Conservation (phyloP, 78 protist species). For the Anaeramoeba ignava region DNA sequence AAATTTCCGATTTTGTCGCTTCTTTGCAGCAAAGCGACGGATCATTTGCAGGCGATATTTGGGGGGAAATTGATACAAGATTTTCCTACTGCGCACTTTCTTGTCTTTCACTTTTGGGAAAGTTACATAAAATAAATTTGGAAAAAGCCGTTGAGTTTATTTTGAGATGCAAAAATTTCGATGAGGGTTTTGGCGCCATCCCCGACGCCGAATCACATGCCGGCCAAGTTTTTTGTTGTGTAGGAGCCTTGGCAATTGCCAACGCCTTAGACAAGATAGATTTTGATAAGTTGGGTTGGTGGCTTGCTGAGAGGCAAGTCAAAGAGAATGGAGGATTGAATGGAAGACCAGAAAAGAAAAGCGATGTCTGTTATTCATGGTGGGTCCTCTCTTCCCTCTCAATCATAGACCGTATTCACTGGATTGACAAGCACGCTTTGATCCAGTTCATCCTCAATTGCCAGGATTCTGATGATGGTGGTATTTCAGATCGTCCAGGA, state of each 20-base stretch:
- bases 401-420: slow-evolving; percentile 57
- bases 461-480: slow-evolving; percentile 93
- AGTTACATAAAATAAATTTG: slow-evolving; percentile 38
- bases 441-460: slow-evolving; percentile 61
- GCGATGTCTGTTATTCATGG: slow-evolving; percentile 98
- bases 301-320: slow-evolving; percentile 95
- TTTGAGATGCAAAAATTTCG: slow-evolving; percentile 74
- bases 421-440: slow-evolving; percentile 71
- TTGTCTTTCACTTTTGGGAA: slow-evolving; percentile 44
- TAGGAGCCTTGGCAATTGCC: slow-evolving; percentile 84
- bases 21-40: slow-evolving; percentile 85
- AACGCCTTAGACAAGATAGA: slow-evolving; percentile 37
- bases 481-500: slow-evolving; percentile 91
- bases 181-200: slow-evolving; percentile 85
- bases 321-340: slow-evolving; percentile 95
- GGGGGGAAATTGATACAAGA: slow-evolving; percentile 95
- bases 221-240: slow-evolving; percentile 93
- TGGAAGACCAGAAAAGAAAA: slow-evolving; percentile 96
- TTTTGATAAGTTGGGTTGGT: slow-evolving; percentile 50
- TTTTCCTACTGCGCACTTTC: slow-evolving; percentile 64
- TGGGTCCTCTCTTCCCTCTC: slow-evolving; percentile 89
- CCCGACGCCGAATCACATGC: slow-evolving; percentile 97
- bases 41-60: slow-evolving; percentile 86
- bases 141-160: slow-evolving; percentile 57
- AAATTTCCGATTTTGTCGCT: slow-evolving; percentile 20